These are phyloP conservation scores for Podaxis sp. DNA, from an alignment of 768 basidiomycete genomes.

Conservation along the genomic window DNA sequence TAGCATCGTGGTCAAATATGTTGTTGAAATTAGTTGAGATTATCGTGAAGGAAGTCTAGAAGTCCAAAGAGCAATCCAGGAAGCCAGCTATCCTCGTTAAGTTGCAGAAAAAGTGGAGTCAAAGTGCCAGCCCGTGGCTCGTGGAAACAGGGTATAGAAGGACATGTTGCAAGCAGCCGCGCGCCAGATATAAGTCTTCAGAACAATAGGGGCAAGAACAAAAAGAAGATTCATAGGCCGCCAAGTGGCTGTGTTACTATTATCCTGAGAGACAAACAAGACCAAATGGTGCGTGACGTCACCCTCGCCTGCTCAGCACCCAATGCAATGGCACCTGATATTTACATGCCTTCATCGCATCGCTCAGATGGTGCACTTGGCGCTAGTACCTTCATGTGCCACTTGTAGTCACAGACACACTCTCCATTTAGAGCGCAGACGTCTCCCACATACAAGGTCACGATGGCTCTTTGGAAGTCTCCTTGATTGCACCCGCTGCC, in stretches of 20 bases:
- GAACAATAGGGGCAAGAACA: neutral
- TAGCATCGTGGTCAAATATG: neutral
- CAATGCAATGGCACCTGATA: too few species aligned
- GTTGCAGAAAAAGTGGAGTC: neutral
- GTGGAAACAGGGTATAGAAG: neutral
- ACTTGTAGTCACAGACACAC: too few species aligned
- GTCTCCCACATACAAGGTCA: neutral
- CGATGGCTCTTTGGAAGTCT: neutral
- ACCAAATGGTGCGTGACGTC: neutral
- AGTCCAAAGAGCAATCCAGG: neutral
- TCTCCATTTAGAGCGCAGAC: too few species aligned
- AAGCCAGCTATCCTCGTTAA: conserved; percentile 3
- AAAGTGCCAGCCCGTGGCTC: neutral
- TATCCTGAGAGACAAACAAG: neutral
- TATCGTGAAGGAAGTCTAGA: neutral
- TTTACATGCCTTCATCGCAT: too few species aligned
- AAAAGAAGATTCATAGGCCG: neutral
- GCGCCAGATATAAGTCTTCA: neutral
- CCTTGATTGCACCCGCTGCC: neutral
- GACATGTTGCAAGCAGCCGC: neutral
- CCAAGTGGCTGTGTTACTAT: neutral
- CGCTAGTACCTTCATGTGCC: too few species aligned
- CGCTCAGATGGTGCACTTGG: too few species aligned
- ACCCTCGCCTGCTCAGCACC: neutral
- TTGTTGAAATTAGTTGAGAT: neutral